These are phyloP conservation scores for Termitomyces bulborhizus DNA, from an alignment of 768 basidiomycete genomes.

Conservation along the genomic window DNA sequence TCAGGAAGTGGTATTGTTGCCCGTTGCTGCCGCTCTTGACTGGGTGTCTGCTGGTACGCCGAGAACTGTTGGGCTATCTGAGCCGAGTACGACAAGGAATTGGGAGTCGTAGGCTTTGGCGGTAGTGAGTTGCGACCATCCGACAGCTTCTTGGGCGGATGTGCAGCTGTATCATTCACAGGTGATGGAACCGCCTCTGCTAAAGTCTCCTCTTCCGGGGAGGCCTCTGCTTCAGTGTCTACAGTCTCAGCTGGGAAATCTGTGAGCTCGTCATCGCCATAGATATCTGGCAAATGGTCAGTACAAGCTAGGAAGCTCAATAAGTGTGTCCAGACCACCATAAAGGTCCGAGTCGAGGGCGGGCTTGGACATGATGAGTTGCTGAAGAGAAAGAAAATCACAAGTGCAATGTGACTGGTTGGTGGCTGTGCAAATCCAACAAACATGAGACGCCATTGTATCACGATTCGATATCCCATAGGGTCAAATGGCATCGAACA, in stretches of 20 bases:
- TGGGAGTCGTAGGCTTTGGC: conserved; percentile 20
- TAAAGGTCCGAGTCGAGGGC: conserved; percentile 29
- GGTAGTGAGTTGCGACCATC: conserved; percentile 20
- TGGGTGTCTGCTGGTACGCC: conserved; percentile 57
- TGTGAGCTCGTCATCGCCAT: conserved; percentile 42
- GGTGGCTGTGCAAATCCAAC: conserved; percentile 11
- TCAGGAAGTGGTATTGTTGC: conserved; percentile 18
- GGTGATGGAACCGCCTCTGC: conserved; percentile 11
- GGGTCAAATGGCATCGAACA: too few species aligned
- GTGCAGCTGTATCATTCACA: not conserved
- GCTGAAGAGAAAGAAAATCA: not conserved
- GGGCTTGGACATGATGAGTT: conserved; percentile 14
- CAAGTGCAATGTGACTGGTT: not conserved
- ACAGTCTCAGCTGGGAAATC: conserved; percentile 22
- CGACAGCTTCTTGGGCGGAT: conserved; percentile 10
- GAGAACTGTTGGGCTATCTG: conserved; percentile 65
- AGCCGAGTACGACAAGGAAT: conserved; percentile 50
- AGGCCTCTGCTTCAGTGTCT: conserved; percentile 21
- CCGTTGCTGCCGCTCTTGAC: conserved; percentile 54
- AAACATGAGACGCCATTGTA: not conserved
- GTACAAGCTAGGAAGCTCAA: conserved; percentile 16
- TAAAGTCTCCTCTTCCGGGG: conserved; percentile 18
- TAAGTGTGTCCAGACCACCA: conserved; percentile 20
- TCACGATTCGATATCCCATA: too few species aligned
- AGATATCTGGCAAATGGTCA: conserved; percentile 36